These are phyloP conservation scores for Mycena epipterygia DNA, from an alignment of 768 basidiomycete species.

Conservation along the genomic window DNA sequence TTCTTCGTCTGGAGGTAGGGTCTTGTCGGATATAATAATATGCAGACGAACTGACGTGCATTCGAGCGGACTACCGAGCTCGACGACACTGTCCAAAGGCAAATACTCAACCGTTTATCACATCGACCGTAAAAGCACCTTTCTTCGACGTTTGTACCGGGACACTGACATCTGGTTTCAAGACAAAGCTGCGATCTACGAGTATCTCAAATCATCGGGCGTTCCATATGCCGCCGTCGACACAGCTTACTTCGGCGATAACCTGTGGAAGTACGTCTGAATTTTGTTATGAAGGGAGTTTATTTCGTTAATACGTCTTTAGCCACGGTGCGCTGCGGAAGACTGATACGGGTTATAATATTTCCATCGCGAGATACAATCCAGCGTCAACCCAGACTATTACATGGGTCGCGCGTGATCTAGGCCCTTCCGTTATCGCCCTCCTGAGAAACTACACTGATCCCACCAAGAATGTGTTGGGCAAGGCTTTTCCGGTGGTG, in stretches of 20 bases:
- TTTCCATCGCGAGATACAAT: conserved; percentile 19
- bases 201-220: background rate
- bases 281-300: background rate
- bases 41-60: background rate
- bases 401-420: conserved; percentile 29
- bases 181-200: background rate
- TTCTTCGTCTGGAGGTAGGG: conserved; percentile 48
- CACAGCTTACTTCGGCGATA: background rate
- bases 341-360: conserved; percentile 10
- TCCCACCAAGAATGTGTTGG: conserved; percentile 9
- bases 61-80: background rate
- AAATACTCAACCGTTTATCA: background rate
- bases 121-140: background rate
- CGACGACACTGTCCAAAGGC: background rate
- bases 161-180: background rate
- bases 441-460: conserved; percentile 31
- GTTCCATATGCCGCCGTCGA: background rate
- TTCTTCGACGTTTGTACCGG: no score
- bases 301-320: background rate
- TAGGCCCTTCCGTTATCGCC: conserved; percentile 28
- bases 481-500: conserved; percentile 31
- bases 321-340: conserved; percentile 21
- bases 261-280: background rate
- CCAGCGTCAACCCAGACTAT: conserved; percentile 11
- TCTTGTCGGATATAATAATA: background rate